Conservation (phyloP, 345 rosid species). For the Combretum micranthum region DNA sequence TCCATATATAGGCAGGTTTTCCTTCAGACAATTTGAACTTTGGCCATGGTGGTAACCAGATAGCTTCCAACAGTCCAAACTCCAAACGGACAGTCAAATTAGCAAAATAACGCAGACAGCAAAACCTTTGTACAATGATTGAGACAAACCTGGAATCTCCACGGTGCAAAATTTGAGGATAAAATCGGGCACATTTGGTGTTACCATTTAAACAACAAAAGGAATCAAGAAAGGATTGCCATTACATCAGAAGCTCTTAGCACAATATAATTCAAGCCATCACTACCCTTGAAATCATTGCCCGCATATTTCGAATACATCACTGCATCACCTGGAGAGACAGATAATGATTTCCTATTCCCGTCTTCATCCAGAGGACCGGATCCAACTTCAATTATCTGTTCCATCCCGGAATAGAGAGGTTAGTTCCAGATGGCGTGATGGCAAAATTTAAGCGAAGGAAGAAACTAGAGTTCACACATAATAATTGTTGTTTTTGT, state of each 20-base stretch:
- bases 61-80: too few species aligned
- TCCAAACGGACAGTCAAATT: too few species aligned
- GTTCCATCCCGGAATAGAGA: slow-evolving; percentile 6
- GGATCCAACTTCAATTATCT: slow-evolving; percentile 86
- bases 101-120: too few species aligned
- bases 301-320: slow-evolving; percentile 91
- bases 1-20: too few species aligned
- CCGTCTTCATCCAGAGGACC: slow-evolving; percentile 86
- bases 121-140: too few species aligned
- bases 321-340: slow-evolving; percentile 65
- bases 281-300: slow-evolving; percentile 74
- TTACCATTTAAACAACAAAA: background rate
- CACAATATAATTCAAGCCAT: slow-evolving; percentile 75
- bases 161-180: slow-evolving; percentile 3
- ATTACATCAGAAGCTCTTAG: slow-evolving; percentile 80
- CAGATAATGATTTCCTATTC: slow-evolving; percentile 36
- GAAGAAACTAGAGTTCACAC: background rate
- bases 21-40: too few species aligned
- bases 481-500: too few species aligned
- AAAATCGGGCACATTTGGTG: slow-evolving; percentile 2
- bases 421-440: background rate
- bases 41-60: too few species aligned
- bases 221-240: slow-evolving; percentile 83
- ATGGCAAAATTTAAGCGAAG: background rate
- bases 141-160: background rate